A percentile compares a stretch with the other conserved stretches of the same genome.
phyloP scores from a whole-genome alignment of 805 yeast species.

The Clavispora santaluciae region DNA sequence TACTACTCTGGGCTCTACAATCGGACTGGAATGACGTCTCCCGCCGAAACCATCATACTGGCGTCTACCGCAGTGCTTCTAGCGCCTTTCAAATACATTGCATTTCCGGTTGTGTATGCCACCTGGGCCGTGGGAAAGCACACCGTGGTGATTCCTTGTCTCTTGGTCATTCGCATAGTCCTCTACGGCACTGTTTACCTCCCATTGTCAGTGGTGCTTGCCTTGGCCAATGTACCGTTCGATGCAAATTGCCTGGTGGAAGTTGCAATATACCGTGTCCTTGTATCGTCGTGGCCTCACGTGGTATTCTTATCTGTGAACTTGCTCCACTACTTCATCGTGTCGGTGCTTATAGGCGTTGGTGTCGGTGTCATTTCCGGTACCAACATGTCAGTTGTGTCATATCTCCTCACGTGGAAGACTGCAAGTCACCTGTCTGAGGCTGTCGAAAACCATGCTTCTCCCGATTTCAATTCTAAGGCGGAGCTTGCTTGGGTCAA shows the following conservation, averaged over 20 bases:
- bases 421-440: neutral
- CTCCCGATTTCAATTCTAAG: slow-evolving; percentile 1
- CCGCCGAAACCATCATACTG: neutral
- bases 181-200: slow-evolving; percentile 14
- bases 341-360: slow-evolving; percentile 13
- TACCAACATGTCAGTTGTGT: slow-evolving; percentile 10
- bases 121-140: slow-evolving; percentile 9
- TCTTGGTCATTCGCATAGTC: slow-evolving; percentile 12
- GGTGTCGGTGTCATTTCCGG: slow-evolving; percentile 14
- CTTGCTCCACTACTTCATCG: slow-evolving; percentile 13
- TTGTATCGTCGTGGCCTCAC: slow-evolving; percentile 10
- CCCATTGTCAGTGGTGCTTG: slow-evolving; percentile 14
- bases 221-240: slow-evolving; percentile 6
- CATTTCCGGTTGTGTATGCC: slow-evolving; percentile 5
- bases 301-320: slow-evolving; percentile 8
- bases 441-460: neutral
- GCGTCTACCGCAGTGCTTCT: slow-evolving; percentile 1
- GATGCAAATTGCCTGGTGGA: slow-evolving; percentile 15
- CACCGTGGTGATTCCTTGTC: slow-evolving; percentile 9
- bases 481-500: neutral
- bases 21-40: neutral
- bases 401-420: slow-evolving; percentile 1
- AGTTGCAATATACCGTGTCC: slow-evolving; percentile 9
- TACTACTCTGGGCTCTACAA: too few species aligned
- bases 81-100: slow-evolving; percentile 11